Conservation (phyloP, 2,329 filamentous ascomycete genomes). For the Cladosporium sp. region DNA sequence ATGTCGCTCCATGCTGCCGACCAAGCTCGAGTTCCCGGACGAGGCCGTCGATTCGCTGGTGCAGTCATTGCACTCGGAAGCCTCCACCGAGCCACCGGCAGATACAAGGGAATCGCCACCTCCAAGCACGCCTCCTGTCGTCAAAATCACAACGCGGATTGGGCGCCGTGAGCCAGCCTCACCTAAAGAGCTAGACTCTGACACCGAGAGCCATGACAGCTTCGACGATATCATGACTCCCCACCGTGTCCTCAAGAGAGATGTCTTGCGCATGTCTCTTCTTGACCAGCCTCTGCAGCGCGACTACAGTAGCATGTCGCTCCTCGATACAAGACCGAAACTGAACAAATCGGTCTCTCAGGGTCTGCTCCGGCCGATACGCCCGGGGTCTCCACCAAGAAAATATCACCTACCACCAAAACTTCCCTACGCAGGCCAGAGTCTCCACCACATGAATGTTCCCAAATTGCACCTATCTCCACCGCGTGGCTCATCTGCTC, state of each 20-base stretch:
- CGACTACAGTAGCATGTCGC: slow-evolving; percentile 18
- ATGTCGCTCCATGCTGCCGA: not conserved
- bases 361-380: slow-evolving; percentile 23
- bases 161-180: not conserved
- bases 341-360: slow-evolving; percentile 16
- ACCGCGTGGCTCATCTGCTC: not conserved
- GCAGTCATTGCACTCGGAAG: not conserved
- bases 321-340: slow-evolving; percentile 8
- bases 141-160: not conserved
- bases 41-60: not conserved
- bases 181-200: slow-evolving; percentile 16
- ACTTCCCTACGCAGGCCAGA: slow-evolving; percentile 17
- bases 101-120: not conserved
- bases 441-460: too few relatives aligned
- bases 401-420: slow-evolving; percentile 20
- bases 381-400: slow-evolving; percentile 27
- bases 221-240: slow-evolving; percentile 28
- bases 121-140: not conserved
- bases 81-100: not conserved
- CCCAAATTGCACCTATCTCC: not conserved
- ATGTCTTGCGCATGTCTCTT: slow-evolving; percentile 16
- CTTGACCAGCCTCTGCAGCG: slow-evolving; percentile 12
- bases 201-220: slow-evolving; percentile 27
- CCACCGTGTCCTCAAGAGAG: slow-evolving; percentile 15
- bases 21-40: not conserved